Evolutionary conservation across 768 basidiomycete species (phyloP).

Genomic region (Boletus rufocinnamomeus): DNA sequence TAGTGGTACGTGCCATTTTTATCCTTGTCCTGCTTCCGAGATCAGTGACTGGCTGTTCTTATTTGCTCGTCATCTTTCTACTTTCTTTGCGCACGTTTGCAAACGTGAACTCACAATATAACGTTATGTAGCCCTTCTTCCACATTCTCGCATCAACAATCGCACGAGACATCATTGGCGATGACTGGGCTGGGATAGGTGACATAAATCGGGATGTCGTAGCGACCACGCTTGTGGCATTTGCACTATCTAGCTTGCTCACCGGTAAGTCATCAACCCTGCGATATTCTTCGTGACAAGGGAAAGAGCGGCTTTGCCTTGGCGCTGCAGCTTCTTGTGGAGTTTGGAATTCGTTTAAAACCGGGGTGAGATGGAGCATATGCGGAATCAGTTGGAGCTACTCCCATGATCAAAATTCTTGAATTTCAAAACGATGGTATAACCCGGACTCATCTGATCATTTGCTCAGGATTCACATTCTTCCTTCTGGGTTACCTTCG

Average conservation of each 20-base stretch:
- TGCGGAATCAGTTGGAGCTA: conserved; percentile 3
- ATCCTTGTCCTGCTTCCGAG: not conserved
- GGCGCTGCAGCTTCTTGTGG: not conserved
- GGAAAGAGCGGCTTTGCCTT: not conserved
- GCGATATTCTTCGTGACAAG: not conserved
- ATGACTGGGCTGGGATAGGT: conserved; percentile 42
- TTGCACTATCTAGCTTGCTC: conserved; percentile 81
- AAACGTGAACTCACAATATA: not conserved
- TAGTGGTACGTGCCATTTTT: conserved; percentile 63
- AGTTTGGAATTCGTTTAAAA: not conserved
- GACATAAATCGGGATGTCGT: conserved; percentile 69
- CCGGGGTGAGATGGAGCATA: not conserved
- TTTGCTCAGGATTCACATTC: conserved; percentile 55
- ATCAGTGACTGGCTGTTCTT: not conserved
- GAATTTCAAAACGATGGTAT: conserved; percentile 16
- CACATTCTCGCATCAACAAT: conserved; percentile 87
- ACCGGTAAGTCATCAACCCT: conserved; percentile 56
- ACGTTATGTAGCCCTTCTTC: conserved; percentile 75
- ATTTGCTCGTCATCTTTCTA: not conserved
- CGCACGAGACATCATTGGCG: conserved; percentile 52
- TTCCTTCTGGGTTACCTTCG: conserved; percentile 83
- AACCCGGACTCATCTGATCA: conserved; percentile 13
- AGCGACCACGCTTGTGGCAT: conserved; percentile 91
- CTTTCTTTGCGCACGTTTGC: not conserved
- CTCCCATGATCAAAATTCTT: conserved; percentile 8